Base-by-base conservation (phyloP, 257 asterid species). In the Scutellaria baicalensis region DNA sequence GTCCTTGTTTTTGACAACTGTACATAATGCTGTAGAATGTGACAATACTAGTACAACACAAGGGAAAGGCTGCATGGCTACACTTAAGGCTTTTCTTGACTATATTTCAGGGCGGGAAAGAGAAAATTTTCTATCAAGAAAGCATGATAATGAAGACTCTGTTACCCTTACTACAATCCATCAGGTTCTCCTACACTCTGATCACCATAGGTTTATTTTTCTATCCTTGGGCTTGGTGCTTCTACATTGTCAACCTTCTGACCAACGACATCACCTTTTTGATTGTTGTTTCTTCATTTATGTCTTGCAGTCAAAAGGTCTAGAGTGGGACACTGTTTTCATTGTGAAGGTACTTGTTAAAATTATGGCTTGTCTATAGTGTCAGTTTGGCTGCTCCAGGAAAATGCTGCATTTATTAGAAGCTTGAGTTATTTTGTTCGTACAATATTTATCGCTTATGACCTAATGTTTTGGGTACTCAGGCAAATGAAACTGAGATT, bases 291-390 rank as follows among this genome's bases (percentile, higher is more conserved):
- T 31, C 21, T 47, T 62, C 67, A 68, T 80, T 36, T 70, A 49
- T 23, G 56, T 55, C 54, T 75, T 71, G 71, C 89, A 93, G 99
- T 91, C 99, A 57, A 93, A 93, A 82, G 97, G 99, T 80, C 79
- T 93, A 80, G 99, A 93, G 74, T 93, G 99, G 99, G 97, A 93
- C 78, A 86, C 95, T 55, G 97, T 93, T 86, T 93, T 93, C 88
- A 86, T 93, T 73, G 92, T 91, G 77, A 93, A 93, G 98, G 98
- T 93, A 86, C 66, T 27, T 27, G 33, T 27, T 27, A 1, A 27
- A 27, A 27, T 27, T 27, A 27, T 27, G 31, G 33, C 17, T 44
- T 44, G 50, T 14, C 47, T 11, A 1, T 44, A 43, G n/a, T 10
- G 12, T 43, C 12, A 8, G n/a, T 43, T 43, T 8, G n/a, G n/a